Conservation (phyloP, 345 rosid genomes). For the Conringia planisiliqua region DNA sequence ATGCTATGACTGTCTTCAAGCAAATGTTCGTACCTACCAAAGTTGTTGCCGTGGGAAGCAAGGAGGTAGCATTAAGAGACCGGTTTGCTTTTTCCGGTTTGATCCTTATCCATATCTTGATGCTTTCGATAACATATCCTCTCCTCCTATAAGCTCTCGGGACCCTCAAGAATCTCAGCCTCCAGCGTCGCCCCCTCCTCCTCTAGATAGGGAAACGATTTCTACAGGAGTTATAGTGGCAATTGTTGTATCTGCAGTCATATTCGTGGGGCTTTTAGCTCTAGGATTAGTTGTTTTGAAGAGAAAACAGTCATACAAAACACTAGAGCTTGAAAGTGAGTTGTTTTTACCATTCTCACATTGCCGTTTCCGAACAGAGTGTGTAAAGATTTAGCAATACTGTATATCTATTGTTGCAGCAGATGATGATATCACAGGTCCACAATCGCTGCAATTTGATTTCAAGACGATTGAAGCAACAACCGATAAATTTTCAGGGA, state of each 20-base stretch:
- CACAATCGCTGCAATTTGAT: slow-evolving; percentile 17
- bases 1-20: slow-evolving; percentile 25
- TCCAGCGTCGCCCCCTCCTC: not conserved
- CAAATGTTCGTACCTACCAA: not conserved
- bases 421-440: slow-evolving; percentile 6
- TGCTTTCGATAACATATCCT: not conserved
- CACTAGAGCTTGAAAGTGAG: not conserved
- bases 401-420: not conserved
- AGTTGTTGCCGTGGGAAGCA: not conserved
- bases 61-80: slow-evolving; percentile 13
- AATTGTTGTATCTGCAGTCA: not conserved
- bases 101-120: slow-evolving; percentile 13
- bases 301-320: slow-evolving; percentile 16
- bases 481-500: not conserved
- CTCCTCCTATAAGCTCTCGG: not conserved
- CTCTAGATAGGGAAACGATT: not conserved
- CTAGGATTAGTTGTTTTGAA: not conserved
- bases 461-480: slow-evolving; percentile 4
- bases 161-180: slow-evolving; percentile 9
- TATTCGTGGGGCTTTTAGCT: not conserved
- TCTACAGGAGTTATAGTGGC: not conserved
- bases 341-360: not conserved
- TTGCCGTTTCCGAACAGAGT: not conserved
- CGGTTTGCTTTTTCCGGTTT: slow-evolving; percentile 19
- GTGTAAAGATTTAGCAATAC: not conserved